Percentiles rank a stretch among this genome's conserved stretches.
These are phyloP conservation scores for Colletotrichum tamarilloi DNA, from an alignment of 2,329 filamentous ascomycete genomes.

Conservation along the genomic window DNA sequence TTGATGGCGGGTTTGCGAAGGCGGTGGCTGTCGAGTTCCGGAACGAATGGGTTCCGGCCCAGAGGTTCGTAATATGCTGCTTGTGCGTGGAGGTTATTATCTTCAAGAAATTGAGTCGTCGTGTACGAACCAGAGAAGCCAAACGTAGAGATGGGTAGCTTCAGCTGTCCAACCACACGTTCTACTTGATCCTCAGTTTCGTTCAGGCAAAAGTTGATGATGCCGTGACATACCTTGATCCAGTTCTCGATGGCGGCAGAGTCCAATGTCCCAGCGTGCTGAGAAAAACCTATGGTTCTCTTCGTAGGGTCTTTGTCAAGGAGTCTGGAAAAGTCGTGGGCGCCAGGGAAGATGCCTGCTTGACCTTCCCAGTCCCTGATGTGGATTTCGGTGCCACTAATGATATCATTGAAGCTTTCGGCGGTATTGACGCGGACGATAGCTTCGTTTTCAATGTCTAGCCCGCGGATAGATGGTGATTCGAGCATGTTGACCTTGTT, in stretches of 20 bases:
- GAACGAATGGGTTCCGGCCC: neutral
- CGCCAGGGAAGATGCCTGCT: neutral
- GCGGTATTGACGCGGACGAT: neutral
- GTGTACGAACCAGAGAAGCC: neutral
- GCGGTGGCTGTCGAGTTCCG: neutral
- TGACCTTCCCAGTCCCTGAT: neutral
- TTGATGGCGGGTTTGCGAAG: conserved; percentile 2
- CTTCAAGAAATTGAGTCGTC: neutral
- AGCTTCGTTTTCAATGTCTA: neutral
- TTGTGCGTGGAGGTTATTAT: neutral
- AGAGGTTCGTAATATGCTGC: neutral
- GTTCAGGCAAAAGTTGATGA: conserved; percentile 14
- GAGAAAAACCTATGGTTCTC: neutral
- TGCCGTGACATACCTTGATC: conserved; percentile 13
- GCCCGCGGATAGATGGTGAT: neutral
- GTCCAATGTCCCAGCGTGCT: conserved; percentile 27
- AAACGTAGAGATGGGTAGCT: too few relatives aligned
- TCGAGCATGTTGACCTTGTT: neutral
- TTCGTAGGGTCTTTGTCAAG: neutral
- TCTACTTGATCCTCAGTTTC: neutral
- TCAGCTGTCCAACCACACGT: neutral
- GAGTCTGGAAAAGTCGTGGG: conserved; percentile 15
- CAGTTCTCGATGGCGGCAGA: conserved; percentile 6
- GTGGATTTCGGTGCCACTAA: neutral
- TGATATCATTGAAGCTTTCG: neutral